phyloP scores from a whole-genome alignment of 192 early-diverging fungal genomes.

The Entomortierella parvispora region DNA sequence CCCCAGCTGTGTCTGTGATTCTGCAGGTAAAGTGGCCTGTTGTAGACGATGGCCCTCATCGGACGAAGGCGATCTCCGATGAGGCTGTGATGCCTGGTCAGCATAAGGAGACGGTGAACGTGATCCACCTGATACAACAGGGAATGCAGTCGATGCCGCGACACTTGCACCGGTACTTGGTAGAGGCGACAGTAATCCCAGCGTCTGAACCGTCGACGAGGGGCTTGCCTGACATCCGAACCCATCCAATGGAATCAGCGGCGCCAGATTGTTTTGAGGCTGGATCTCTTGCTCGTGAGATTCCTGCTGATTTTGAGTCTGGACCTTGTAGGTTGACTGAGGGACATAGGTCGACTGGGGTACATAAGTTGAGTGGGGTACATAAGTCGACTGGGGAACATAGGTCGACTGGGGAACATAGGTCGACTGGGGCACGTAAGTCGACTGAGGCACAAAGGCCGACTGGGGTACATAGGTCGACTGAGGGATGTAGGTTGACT shows the following conservation, averaged over 20 bases:
- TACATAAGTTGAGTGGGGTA: constrained; percentile 13
- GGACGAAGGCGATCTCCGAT: constrained; percentile 6
- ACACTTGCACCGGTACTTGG: too few relatives aligned
- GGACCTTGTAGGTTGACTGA: not conserved
- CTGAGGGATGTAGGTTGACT: not conserved
- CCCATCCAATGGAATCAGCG: too few relatives aligned
- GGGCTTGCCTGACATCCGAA: constrained; percentile 12
- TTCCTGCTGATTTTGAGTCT: constrained; percentile 1
- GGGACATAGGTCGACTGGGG: constrained; percentile 1
- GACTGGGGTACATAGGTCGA: constrained; percentile 1
- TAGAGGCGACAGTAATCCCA: constrained; percentile 25
- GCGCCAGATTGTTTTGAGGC: not conserved
- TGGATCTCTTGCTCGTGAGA: too few relatives aligned
- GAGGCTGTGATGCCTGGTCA: not conserved
- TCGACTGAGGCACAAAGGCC: constrained; percentile 1
- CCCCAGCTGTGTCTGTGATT: not conserved
- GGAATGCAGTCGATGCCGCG: too few relatives aligned
- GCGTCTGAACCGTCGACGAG: constrained; percentile 8
- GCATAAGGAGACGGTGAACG: not conserved
- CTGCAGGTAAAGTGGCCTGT: constrained; percentile 11
- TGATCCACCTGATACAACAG: not conserved
- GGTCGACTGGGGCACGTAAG: not conserved
- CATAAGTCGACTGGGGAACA: constrained; percentile 19
- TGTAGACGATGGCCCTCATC: constrained; percentile 18
- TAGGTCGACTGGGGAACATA: constrained; percentile 18